Percentiles rank a stretch among this genome's conserved stretches.
Conservation (phyloP, 352 stramenopile genomes). For the Globisporangium splendens region DNA sequence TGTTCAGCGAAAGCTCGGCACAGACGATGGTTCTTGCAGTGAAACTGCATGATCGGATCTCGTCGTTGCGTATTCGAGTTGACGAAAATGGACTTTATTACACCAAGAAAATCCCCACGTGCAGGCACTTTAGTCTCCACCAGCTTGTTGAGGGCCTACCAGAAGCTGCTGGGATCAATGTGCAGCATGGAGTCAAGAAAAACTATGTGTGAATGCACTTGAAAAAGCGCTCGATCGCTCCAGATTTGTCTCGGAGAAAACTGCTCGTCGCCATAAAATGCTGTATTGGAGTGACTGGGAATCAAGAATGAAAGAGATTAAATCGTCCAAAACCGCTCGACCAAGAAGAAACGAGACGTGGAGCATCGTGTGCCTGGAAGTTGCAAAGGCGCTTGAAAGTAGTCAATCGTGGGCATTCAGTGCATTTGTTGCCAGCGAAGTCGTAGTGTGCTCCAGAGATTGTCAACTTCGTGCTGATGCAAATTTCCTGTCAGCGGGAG, state of each 20-base stretch:
- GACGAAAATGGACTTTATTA: conserved; percentile 27
- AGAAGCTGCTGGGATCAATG: conserved; percentile 29
- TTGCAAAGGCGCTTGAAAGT: conserved; percentile 32
- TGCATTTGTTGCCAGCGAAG: conserved; percentile 20
- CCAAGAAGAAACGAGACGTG: conserved; percentile 31
- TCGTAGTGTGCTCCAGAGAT: conserved; percentile 23
- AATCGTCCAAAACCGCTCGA: not conserved
- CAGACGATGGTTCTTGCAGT: conserved; percentile 33
- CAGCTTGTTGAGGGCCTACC: conserved; percentile 35
- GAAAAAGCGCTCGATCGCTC: conserved; percentile 15
- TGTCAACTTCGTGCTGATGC: conserved; percentile 18
- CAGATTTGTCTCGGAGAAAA: conserved; percentile 10
- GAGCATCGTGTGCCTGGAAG: conserved; percentile 32
- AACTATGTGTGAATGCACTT: conserved; percentile 16
- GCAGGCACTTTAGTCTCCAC: conserved; percentile 41
- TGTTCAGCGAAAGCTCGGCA: not conserved
- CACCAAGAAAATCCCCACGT: conserved; percentile 30
- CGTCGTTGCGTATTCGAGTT: conserved; percentile 32
- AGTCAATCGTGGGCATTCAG: conserved; percentile 36
- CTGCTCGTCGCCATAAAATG: conserved; percentile 1
- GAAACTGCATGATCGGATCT: conserved; percentile 37
- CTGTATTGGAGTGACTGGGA: conserved; percentile 31
- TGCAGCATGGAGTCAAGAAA: conserved; percentile 32
- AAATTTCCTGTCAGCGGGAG: conserved; percentile 27
- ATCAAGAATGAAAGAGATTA: conserved; percentile 17